phyloP scores from a whole-genome alignment of 2,329 filamentous ascomycete species.

The Epichloe uncinata region DNA sequence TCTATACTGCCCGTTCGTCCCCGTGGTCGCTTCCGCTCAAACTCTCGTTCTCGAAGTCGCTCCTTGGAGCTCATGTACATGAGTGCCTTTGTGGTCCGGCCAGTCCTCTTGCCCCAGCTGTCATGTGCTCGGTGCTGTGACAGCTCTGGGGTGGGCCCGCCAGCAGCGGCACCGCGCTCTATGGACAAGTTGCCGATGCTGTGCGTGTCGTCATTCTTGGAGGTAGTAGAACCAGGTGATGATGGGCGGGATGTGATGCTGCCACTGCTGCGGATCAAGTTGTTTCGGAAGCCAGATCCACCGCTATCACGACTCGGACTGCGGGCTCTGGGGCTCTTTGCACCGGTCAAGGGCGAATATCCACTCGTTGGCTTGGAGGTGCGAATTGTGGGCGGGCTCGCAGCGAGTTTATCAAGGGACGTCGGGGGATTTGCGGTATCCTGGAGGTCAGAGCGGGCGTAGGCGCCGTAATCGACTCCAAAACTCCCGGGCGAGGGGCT shows the following conservation, averaged over 20 bases:
- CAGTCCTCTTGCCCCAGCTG: slow-evolving; percentile 47
- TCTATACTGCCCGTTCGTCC: slow-evolving; percentile 18
- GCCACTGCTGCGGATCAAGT: slow-evolving; percentile 42
- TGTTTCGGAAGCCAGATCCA: slow-evolving; percentile 41
- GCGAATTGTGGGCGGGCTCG: slow-evolving; percentile 58
- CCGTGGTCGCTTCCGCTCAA: slow-evolving; percentile 42
- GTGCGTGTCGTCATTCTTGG: slow-evolving; percentile 42
- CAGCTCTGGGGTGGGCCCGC: slow-evolving; percentile 32
- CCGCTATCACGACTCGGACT: slow-evolving; percentile 36
- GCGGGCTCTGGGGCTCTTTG: slow-evolving; percentile 35
- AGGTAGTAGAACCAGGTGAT: slow-evolving; percentile 42
- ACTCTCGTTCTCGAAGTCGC: slow-evolving; percentile 47
- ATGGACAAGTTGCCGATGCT: slow-evolving; percentile 54
- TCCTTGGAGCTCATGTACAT: slow-evolving; percentile 67
- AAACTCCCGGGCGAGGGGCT: slow-evolving; percentile 38
- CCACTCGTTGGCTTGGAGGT: slow-evolving; percentile 74
- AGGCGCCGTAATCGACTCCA: slow-evolving; percentile 61
- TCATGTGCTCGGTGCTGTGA: slow-evolving; percentile 42
- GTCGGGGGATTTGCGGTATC: slow-evolving; percentile 32
- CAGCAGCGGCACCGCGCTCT: slow-evolving; percentile 35
- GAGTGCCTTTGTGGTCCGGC: slow-evolving; percentile 41
- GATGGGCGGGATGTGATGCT: slow-evolving; percentile 38
- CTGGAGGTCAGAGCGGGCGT: slow-evolving; percentile 36
- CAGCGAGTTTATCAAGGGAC: slow-evolving; percentile 46
- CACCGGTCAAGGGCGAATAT: slow-evolving; percentile 56